phyloP scores from a whole-genome alignment of 208 protist species.

The Vickermania ingenoplastis region DNA sequence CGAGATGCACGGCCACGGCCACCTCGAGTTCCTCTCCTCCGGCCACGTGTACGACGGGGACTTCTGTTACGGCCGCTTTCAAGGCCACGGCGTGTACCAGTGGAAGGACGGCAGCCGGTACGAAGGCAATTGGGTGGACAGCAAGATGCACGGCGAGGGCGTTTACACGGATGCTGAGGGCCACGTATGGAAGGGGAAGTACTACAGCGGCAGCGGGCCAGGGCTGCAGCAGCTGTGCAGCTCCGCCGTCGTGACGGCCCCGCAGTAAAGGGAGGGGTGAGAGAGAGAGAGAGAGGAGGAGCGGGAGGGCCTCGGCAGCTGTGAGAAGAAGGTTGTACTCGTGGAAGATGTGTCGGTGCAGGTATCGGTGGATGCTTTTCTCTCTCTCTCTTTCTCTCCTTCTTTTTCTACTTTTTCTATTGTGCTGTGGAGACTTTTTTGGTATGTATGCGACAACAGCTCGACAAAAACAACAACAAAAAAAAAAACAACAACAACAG shows the following conservation, averaged over 20 bases:
- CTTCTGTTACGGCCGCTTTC: constrained; percentile 53
- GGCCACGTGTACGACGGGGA: constrained; percentile 51
- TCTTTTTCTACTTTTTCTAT: constrained; percentile 5
- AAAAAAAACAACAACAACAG: constrained; percentile 1
- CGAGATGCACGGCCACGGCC: constrained; percentile 71
- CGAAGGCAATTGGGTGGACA: constrained; percentile 60
- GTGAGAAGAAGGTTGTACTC: too few relatives aligned
- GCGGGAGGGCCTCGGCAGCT: background rate
- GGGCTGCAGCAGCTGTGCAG: constrained; percentile 30
- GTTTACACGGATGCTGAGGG: constrained; percentile 69
- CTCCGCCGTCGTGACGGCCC: background rate
- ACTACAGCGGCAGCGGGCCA: constrained; percentile 72
- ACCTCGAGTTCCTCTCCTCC: constrained; percentile 33
- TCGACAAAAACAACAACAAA: constrained; percentile 4
- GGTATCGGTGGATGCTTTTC: too few relatives aligned
- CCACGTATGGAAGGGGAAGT: constrained; percentile 66
- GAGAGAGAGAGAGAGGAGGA: background rate
- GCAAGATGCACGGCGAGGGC: constrained; percentile 83
- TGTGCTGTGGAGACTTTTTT: background rate
- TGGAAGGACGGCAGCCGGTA: constrained; percentile 66
- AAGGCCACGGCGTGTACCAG: constrained; percentile 61
- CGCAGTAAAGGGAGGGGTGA: background rate
- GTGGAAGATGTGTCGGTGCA: too few relatives aligned
- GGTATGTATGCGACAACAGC: too few relatives aligned
- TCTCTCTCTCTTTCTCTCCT: too few relatives aligned